Percentiles rank a stretch among this genome's conserved stretches.
Evolutionary conservation across 2,329 filamentous ascomycete species (phyloP).

Genomic region (Neonectria ditissima): DNA sequence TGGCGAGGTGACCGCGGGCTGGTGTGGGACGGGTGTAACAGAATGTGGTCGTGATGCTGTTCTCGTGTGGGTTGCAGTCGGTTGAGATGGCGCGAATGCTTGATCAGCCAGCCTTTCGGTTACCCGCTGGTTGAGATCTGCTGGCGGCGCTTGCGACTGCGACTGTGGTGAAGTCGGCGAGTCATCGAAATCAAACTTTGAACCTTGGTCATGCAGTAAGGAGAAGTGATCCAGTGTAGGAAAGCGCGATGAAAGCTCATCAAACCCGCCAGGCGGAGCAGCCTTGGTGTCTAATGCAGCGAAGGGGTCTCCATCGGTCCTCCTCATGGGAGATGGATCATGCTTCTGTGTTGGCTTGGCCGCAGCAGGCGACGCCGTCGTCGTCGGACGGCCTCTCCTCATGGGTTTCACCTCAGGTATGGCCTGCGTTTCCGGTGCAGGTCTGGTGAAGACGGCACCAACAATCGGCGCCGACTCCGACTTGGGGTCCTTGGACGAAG

Average conservation of each 20-base stretch:
- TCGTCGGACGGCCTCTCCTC: conserved; percentile 79
- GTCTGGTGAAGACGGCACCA: conserved; percentile 85
- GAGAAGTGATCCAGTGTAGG: conserved; percentile 95
- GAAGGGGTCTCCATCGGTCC: conserved; percentile 84
- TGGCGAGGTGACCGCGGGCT: conserved; percentile 38
- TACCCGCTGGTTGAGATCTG: conserved; percentile 70
- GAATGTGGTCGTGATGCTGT: conserved; percentile 47
- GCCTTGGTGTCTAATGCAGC: conserved; percentile 81
- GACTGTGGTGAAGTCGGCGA: conserved; percentile 62
- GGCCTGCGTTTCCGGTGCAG: conserved; percentile 74
- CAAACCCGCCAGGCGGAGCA: conserved; percentile 64
- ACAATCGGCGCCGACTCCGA: conserved; percentile 70
- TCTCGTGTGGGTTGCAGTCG: conserved; percentile 33
- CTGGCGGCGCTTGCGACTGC: conserved; percentile 58
- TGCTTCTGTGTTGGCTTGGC: conserved; percentile 56
- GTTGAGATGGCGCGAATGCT: conserved; percentile 72
- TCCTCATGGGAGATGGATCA: conserved; percentile 72
- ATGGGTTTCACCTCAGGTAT: conserved; percentile 95
- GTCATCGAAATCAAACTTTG: conserved; percentile 85
- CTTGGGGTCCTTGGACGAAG: conserved; percentile 65
- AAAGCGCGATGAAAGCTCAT: conserved; percentile 88
- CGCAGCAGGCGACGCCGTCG: conserved; percentile 53
- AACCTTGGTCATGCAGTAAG: conserved; percentile 83
- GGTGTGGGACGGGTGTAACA: conserved; percentile 44
- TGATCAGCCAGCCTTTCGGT: conserved; percentile 85